These are phyloP conservation scores for Phoenix roebelenii DNA, from an alignment of 176 grass and related monocot species.

Conservation along the genomic window DNA sequence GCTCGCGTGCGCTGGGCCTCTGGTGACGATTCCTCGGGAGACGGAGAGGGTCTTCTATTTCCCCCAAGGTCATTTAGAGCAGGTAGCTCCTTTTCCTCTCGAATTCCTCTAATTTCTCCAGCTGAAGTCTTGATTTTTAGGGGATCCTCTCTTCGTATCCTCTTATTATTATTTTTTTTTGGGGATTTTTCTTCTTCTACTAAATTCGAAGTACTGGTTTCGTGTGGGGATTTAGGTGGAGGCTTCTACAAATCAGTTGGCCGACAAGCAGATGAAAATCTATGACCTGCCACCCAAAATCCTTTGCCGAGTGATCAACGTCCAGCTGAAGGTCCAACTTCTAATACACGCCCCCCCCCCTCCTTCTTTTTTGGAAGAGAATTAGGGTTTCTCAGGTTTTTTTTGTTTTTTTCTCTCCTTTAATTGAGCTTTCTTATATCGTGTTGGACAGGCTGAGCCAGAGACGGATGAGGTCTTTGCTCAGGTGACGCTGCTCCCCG, in stretches of 20 bases:
- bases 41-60: constrained; percentile 88
- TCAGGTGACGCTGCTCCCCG: constrained; percentile 83
- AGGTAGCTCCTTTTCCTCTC: constrained; percentile 25
- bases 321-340: constrained; percentile 62
- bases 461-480: constrained; percentile 91
- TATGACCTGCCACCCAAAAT: constrained; percentile 82
- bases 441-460: constrained; percentile 48
- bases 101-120: constrained; percentile 8
- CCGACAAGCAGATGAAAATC: constrained; percentile 61
- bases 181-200: neutral
- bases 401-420: neutral
- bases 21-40: constrained; percentile 61
- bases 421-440: neutral
- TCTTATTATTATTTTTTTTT: neutral
- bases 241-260: constrained; percentile 84
- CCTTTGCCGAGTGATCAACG: constrained; percentile 80
- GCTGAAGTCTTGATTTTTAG: neutral
- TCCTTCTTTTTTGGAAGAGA: neutral
- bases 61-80: constrained; percentile 94
- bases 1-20: constrained; percentile 82
- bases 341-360: too few relatives aligned
- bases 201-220: neutral
- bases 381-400: constrained; percentile 1
- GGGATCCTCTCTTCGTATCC: neutral
- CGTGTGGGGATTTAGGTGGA: constrained; percentile 42